Base-by-base conservation (phyloP, 176 grass and related monocot genomes). In the Eragrostis nindensis region DNA sequence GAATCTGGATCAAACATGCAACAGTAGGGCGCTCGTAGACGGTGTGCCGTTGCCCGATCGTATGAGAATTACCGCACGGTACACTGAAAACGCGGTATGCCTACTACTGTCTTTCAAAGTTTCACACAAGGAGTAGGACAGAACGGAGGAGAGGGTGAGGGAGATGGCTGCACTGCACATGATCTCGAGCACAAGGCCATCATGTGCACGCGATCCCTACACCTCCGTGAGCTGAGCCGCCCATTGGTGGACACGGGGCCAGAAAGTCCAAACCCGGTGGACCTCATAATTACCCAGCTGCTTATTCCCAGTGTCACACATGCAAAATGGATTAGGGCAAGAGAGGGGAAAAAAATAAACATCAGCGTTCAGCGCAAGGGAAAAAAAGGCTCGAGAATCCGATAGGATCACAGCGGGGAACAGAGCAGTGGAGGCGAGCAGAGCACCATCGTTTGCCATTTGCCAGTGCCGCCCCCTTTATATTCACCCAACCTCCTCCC, bases 181-280 rank as follows among this genome's bases (percentile, higher is more conserved):
- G 41, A 25, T 66, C 75, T 49, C 75, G 6, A 16, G 19, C 44
- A 24, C 62, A 36, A 36, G 19, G 62, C 62, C 77, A 67, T 38
- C 76, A 67, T 50, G 61, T 14, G 27, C 45, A 38, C 32, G 61
- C 76, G 76, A 78, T 78, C 60, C 61, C 44, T 66, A 78, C 75
- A 65, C 60, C 76, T 25, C 76, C 62, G 6, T 24, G 11, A 40
- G 29, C 55, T 11, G 55, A 59, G 53, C 21, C n/a, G 32, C 81
- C 77, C 73, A 41, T 17, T n/a, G 66, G 18, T 68, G 60, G 41
- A 74, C 75, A 61, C 27, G 5, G 45, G 32, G 65, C 82, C 63
- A 72, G 22, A 82, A 61, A 68, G 78, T 90, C 87, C 78, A 86
- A 85, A 81, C 66, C 78, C 66, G 59, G 83, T 82, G 87, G 83